Percentiles rank a stretch among this genome's conserved stretches.
Conservation (phyloP, 2,329 filamentous ascomycete species). For the Huntiella savannae region DNA sequence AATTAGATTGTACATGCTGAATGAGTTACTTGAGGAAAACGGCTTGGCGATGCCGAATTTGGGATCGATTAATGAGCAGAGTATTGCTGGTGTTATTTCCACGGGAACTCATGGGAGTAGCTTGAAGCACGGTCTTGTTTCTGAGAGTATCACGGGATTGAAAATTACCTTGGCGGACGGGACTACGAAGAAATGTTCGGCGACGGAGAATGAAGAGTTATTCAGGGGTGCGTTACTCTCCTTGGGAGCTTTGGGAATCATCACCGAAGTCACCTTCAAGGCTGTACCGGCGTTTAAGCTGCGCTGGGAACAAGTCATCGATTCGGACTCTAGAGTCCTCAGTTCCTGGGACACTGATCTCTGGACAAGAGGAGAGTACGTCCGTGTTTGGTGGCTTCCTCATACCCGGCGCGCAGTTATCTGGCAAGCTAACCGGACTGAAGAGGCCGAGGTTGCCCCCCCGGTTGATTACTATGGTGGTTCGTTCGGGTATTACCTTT, state of each 20-base stretch:
- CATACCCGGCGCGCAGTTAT: constrained; percentile 76
- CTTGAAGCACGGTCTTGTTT: constrained; percentile 64
- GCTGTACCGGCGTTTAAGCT: constrained; percentile 69
- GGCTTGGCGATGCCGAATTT: constrained; percentile 79
- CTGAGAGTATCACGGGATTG: constrained; percentile 54
- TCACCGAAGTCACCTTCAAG: constrained; percentile 73
- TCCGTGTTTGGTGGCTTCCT: constrained; percentile 93
- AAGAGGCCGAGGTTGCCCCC: constrained; percentile 38
- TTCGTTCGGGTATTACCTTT: constrained; percentile 65
- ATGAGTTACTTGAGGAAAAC: constrained; percentile 50
- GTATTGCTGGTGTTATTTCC: constrained; percentile 75
- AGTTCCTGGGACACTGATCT: constrained; percentile 51
- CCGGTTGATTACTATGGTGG: constrained; percentile 63
- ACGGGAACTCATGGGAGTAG: constrained; percentile 90
- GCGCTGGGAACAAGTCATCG: constrained; percentile 65
- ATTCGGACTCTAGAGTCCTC: constrained; percentile 49
- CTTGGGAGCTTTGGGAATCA: constrained; percentile 75
- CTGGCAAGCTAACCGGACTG: constrained; percentile 71
- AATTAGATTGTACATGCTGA: constrained; percentile 60
- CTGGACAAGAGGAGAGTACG: constrained; percentile 75
- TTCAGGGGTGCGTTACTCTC: constrained; percentile 79
- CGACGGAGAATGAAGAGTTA: constrained; percentile 51
- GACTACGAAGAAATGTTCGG: constrained; percentile 48
- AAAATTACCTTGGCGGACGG: constrained; percentile 72
- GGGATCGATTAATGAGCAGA: constrained; percentile 89